Conservation (phyloP, 495 filamentous ascomycete genomes). For the Penicillium waksmanii region DNA sequence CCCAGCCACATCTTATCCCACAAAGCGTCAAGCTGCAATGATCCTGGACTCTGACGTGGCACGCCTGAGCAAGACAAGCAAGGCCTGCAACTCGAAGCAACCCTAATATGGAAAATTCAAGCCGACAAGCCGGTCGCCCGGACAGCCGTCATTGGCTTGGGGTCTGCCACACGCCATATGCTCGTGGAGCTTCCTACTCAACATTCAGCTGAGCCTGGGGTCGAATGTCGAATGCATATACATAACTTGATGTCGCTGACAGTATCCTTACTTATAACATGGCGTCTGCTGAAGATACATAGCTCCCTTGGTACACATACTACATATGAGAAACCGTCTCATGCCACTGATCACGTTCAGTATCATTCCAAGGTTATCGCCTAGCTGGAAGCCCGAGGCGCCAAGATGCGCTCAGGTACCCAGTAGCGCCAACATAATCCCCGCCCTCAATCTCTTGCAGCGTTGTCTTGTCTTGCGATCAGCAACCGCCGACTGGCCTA, state of each 20-base stretch:
- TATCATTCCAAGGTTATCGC: background rate
- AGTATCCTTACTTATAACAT: slow-evolving; percentile 21
- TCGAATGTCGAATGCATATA: background rate
- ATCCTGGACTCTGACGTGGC: slow-evolving; percentile 37
- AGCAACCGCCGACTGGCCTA: slow-evolving; percentile 1
- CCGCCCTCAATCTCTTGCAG: slow-evolving; percentile 1
- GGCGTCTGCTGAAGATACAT: background rate
- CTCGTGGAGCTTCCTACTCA: slow-evolving; percentile 3
- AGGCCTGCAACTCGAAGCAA: slow-evolving; percentile 16
- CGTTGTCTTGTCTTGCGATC: background rate
- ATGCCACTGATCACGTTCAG: background rate
- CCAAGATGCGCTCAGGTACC: slow-evolving; percentile 15
- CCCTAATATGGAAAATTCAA: slow-evolving; percentile 20
- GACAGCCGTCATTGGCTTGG: background rate
- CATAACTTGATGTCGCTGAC: background rate
- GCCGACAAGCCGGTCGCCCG: slow-evolving; percentile 4
- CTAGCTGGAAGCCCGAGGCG: slow-evolving; percentile 1
- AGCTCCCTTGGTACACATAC: slow-evolving; percentile 1
- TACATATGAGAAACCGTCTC: slow-evolving; percentile 8
- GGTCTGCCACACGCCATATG: background rate
- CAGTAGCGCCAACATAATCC: background rate
- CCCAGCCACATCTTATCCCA: slow-evolving; percentile 22
- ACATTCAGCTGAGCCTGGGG: slow-evolving; percentile 13
- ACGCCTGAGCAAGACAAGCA: slow-evolving; percentile 15
- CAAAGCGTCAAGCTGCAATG: slow-evolving; percentile 10